Percentiles rank a stretch among this genome's conserved stretches.
Evolutionary conservation across 176 grass and related monocot species (phyloP).

Genomic region (Cocos nucifera): DNA sequence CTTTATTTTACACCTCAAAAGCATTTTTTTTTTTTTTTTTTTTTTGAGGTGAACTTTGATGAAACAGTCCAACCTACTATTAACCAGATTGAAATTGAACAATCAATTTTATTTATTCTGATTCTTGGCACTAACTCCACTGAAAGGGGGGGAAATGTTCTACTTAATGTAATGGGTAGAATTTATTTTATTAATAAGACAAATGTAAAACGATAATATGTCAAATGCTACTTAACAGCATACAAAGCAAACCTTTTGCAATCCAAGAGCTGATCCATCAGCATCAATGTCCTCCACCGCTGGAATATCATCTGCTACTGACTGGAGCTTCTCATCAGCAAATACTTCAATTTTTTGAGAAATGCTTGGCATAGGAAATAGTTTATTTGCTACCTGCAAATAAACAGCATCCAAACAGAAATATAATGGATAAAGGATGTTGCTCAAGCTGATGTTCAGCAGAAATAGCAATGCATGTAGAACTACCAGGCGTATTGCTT

Average conservation of each 20-base stretch:
- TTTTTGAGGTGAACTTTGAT: too few species aligned
- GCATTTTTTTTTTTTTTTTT: too few species aligned
- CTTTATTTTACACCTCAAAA: too few species aligned
- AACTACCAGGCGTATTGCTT: conserved; percentile 95
- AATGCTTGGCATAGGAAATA: conserved; percentile 81
- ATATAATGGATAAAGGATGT: conserved; percentile 8
- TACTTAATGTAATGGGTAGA: too few species aligned
- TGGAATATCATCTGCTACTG: conserved; percentile 44
- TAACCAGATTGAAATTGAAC: too few species aligned
- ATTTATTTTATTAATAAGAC: too few species aligned
- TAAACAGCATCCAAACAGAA: conserved; percentile 15
- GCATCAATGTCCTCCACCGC: conserved; percentile 22
- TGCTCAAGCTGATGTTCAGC: conserved; percentile 3
- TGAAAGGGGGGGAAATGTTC: too few species aligned
- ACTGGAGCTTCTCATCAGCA: conserved; percentile 75
- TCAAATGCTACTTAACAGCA: not conserved
- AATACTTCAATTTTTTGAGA: conserved; percentile 87
- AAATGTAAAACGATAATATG: too few species aligned
- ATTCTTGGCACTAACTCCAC: too few species aligned
- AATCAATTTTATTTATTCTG: too few species aligned
- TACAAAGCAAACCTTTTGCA: conserved; percentile 35
- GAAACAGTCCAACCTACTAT: too few species aligned
- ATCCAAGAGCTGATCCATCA: conserved; percentile 31
- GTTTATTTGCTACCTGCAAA: conserved; percentile 87
- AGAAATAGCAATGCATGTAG: conserved; percentile 13